Evolutionary conservation across 2,329 filamentous ascomycete genomes (phyloP).

Genomic region (Sarocladium oryzae): DNA sequence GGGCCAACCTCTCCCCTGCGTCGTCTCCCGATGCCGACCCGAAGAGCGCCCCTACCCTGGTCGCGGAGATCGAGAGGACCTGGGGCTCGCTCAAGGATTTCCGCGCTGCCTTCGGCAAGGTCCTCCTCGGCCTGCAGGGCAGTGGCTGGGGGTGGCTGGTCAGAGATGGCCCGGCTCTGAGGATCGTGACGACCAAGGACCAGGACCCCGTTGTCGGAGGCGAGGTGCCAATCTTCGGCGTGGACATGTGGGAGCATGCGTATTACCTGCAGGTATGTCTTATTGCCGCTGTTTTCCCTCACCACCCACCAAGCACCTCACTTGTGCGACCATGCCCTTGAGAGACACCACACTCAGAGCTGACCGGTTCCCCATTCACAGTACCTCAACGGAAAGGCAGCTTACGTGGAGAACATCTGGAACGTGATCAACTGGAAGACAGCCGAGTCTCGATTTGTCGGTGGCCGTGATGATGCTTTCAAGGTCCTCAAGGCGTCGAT

Average conservation of each 20-base stretch:
- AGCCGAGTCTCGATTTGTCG: slow-evolving; percentile 55
- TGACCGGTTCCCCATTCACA: slow-evolving; percentile 30
- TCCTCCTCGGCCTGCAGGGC: slow-evolving; percentile 67
- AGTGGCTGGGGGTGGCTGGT: slow-evolving; percentile 88
- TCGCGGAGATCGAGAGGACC: slow-evolving; percentile 52
- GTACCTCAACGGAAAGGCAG: slow-evolving; percentile 70
- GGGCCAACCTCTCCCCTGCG: slow-evolving; percentile 69
- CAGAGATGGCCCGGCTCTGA: slow-evolving; percentile 53
- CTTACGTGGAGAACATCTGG: slow-evolving; percentile 73
- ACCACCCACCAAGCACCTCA: no score
- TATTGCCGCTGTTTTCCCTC: not conserved
- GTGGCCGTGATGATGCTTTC: slow-evolving; percentile 39
- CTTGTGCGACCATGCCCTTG: no score
- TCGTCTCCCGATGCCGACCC: slow-evolving; percentile 50
- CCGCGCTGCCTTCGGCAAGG: slow-evolving; percentile 56
- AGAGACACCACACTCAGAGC: not conserved
- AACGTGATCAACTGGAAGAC: slow-evolving; percentile 73
- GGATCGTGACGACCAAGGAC: slow-evolving; percentile 77
- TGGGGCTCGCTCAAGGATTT: slow-evolving; percentile 67
- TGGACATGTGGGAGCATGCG: slow-evolving; percentile 93
- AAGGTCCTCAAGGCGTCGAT: slow-evolving; percentile 36
- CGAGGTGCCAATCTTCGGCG: slow-evolving; percentile 64
- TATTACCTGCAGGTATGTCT: slow-evolving; percentile 70
- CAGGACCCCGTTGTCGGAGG: slow-evolving; percentile 67
- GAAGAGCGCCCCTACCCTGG: slow-evolving; percentile 49